These are phyloP conservation scores for Heliamphora exappendiculata DNA, from an alignment of 148 eudicot genomes.

Conservation along the genomic window DNA sequence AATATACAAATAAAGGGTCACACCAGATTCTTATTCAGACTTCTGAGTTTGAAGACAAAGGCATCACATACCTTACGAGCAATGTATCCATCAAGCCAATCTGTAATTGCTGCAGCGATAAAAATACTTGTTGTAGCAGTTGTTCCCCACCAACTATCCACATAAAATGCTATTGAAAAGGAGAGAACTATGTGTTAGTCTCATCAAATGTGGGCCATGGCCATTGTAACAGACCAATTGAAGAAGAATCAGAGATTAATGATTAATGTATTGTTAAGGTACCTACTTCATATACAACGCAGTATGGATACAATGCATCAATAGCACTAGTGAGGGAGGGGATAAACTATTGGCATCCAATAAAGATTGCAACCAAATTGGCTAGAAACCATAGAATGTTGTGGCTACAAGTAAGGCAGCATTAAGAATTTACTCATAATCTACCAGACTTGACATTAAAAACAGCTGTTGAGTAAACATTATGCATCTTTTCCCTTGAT, in stretches of 20 bases:
- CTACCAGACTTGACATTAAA: background rate
- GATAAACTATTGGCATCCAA: background rate
- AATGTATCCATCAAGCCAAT: constrained; percentile 99
- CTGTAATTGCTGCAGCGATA: constrained; percentile 82
- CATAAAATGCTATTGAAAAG: constrained; percentile 58
- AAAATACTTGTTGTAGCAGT: constrained; percentile 77
- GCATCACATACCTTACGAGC: constrained; percentile 67
- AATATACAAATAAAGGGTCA: background rate
- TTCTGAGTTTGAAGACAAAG: background rate
- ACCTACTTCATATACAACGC: background rate
- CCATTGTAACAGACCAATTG: background rate
- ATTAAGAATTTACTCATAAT: background rate
- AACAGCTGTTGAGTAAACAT: background rate
- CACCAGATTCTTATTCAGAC: background rate
- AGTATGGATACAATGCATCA: background rate
- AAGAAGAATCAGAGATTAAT: background rate
- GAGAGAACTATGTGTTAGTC: constrained; percentile 20
- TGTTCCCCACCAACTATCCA: constrained; percentile 78
- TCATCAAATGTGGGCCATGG: constrained; percentile 4
- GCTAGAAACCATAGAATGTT: background rate
- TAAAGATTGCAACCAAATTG: background rate
- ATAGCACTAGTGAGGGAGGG: background rate
- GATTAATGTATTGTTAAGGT: background rate
- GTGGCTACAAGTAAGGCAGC: background rate
- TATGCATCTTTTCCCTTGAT: background rate